A percentile compares a stretch with the other conserved stretches of the same genome.
These are phyloP conservation scores for Thelonectria rubi DNA, from an alignment of 2,329 filamentous ascomycete genomes.

Conservation along the genomic window DNA sequence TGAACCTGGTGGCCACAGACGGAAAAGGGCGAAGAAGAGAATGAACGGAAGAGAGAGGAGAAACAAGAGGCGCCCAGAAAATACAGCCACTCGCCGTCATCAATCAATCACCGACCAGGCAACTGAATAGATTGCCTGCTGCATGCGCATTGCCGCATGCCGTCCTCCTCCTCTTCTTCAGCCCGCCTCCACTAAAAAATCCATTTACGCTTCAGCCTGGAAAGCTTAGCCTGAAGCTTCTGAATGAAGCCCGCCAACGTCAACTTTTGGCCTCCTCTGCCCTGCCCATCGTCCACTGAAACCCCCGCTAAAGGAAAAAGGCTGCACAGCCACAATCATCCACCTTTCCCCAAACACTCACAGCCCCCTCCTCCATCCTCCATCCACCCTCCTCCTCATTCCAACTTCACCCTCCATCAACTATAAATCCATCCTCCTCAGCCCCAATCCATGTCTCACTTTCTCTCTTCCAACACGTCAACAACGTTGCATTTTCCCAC, in stretches of 20 bases:
- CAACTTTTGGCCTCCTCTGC: constrained; percentile 3
- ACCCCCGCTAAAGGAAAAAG: background rate
- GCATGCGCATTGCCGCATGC: background rate
- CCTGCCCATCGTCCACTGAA: background rate
- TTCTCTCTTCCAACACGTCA: background rate
- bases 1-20: background rate
- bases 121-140: background rate
- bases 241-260: constrained; percentile 18
- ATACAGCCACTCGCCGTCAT: background rate
- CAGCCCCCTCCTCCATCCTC: background rate
- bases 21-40: background rate
- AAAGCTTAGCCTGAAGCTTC: constrained; percentile 17
- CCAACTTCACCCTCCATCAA: background rate
- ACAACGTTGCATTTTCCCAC: background rate
- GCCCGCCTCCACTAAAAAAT: too few species aligned
- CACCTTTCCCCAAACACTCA: background rate
- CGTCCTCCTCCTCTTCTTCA: too few species aligned
- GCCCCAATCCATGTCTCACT: constrained; percentile 9
- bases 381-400: too few species aligned
- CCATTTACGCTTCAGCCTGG: constrained; percentile 10
- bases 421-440: constrained; percentile 1
- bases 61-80: background rate
- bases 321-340: constrained; percentile 1
- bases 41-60: background rate
- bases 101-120: background rate